Conservation (phyloP, 2,329 filamentous ascomycete species). For the Fusarium agapanthi region DNA sequence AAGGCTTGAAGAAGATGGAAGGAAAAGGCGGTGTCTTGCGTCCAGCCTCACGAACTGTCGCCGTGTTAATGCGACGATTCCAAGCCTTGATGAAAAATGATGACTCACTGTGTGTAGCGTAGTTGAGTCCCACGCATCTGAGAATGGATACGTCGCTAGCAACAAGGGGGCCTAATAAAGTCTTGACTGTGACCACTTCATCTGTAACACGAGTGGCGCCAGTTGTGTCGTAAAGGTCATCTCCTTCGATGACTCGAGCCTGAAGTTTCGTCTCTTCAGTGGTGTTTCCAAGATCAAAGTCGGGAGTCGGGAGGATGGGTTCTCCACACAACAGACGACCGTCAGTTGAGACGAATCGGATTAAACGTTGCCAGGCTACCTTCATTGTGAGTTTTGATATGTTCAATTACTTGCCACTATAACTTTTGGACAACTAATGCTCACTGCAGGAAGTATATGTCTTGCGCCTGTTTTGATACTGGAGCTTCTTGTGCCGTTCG, state of each 20-base stretch:
- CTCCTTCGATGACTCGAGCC: slow-evolving; percentile 61
- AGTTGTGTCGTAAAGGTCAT: slow-evolving; percentile 58
- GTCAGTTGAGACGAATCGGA: slow-evolving; percentile 63
- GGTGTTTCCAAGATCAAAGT: slow-evolving; percentile 56
- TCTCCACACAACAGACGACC: slow-evolving; percentile 61
- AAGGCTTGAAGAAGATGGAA: slow-evolving; percentile 60
- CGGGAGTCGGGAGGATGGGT: slow-evolving; percentile 54
- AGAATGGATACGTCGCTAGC: slow-evolving; percentile 63
- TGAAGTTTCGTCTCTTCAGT: slow-evolving; percentile 58
- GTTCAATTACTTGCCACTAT: background rate
- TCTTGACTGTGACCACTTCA: slow-evolving; percentile 62
- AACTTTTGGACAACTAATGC: rapidly evolving
- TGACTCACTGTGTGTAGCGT: slow-evolving; percentile 61
- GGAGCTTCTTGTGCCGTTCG: background rate
- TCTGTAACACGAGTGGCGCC: slow-evolving; percentile 60
- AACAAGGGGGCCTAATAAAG: slow-evolving; percentile 61
- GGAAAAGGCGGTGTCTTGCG: slow-evolving; percentile 59
- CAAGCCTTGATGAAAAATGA: background rate
- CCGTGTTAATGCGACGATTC: rapidly evolving
- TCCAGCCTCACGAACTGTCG: slow-evolving; percentile 59
- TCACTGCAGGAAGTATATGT: background rate
- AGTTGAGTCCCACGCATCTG: slow-evolving; percentile 68
- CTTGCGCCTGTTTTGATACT: background rate
- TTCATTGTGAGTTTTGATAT: slow-evolving; percentile 33
- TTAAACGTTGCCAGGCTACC: slow-evolving; percentile 59